Evolutionary conservation across 805 yeast genomes (phyloP).

Genomic region (Kluyveromyces lactis): DNA sequence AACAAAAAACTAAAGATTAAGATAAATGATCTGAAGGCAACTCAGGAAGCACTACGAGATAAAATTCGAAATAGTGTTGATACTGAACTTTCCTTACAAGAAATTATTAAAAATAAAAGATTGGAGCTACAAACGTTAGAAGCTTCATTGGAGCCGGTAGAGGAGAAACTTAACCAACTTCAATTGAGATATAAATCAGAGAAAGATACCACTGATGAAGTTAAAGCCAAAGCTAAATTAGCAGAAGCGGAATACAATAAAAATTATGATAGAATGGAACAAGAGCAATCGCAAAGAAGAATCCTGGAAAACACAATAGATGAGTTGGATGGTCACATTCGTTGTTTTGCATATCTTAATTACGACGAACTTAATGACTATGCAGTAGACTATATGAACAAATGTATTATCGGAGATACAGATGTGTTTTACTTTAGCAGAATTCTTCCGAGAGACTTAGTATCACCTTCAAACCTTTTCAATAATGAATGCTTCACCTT

Average conservation of each 20-base stretch:
- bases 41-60: conserved; percentile 11
- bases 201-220: conserved; percentile 14
- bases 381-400: conserved; percentile 14
- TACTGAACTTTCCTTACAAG: conserved; percentile 9
- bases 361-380: conserved; percentile 1
- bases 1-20: conserved; percentile 11
- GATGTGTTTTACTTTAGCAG: conserved; percentile 13
- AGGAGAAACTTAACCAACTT: conserved; percentile 17
- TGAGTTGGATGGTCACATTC: conserved; percentile 28
- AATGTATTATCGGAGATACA: conserved; percentile 5
- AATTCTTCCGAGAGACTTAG: conserved; percentile 16
- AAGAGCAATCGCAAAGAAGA: conserved; percentile 33
- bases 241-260: conserved; percentile 18
- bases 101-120: conserved; percentile 10
- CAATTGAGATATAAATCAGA: conserved; percentile 15
- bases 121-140: conserved; percentile 1
- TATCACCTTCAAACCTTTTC: conserved; percentile 16
- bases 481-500: conserved; percentile 22
- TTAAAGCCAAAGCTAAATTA: conserved; percentile 16
- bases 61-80: conserved; percentile 17
- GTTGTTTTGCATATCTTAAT: conserved; percentile 24
- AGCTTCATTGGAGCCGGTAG: conserved; percentile 13
- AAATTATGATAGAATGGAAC: conserved; percentile 25
- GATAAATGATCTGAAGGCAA: conserved; percentile 9
- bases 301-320: conserved; percentile 43